Conservation (phyloP, 2,329 filamentous ascomycete species). For the Pseudogymnoascus sp. region DNA sequence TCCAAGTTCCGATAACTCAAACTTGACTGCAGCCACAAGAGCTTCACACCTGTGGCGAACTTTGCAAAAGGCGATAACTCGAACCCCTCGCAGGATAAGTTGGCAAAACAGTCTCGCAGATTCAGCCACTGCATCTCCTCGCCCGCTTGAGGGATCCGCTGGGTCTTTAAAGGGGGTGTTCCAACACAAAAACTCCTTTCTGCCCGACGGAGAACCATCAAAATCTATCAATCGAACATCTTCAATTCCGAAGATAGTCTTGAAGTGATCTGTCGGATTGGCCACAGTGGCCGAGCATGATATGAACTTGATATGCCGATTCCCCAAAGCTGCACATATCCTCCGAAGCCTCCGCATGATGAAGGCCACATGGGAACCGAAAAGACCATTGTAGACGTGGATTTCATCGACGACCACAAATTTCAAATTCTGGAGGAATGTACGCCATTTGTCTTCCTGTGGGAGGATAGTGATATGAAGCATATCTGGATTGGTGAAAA, state of each 20-base stretch:
- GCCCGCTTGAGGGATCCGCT: slow-evolving; percentile 73
- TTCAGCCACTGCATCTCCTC: slow-evolving; percentile 74
- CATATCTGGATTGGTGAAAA: slow-evolving; percentile 99
- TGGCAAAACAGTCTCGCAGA: slow-evolving; percentile 88
- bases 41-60: slow-evolving; percentile 84
- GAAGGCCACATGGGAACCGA: slow-evolving; percentile 88
- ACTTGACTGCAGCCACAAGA: slow-evolving; percentile 69
- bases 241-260: slow-evolving; percentile 82
- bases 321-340: slow-evolving; percentile 85
- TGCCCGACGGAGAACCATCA: slow-evolving; percentile 84
- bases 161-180: slow-evolving; percentile 94
- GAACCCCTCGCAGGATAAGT: slow-evolving; percentile 75
- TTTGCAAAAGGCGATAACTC: slow-evolving; percentile 87
- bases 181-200: slow-evolving; percentile 96
- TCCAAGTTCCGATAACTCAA: slow-evolving; percentile 65
- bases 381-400: slow-evolving; percentile 91
- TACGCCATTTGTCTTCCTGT: slow-evolving; percentile 82
- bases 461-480: slow-evolving; percentile 89
- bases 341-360: slow-evolving; percentile 86
- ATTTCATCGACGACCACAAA: slow-evolving; percentile 89
- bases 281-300: slow-evolving; percentile 95
- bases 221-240: slow-evolving; percentile 76
- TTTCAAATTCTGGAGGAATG: slow-evolving; percentile 78
- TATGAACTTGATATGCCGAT: slow-evolving; percentile 77
- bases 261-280: slow-evolving; percentile 87